phyloP scores from a whole-genome alignment of 108 stramenopile genomes.

The Aurantiochytrium sp. region DNA sequence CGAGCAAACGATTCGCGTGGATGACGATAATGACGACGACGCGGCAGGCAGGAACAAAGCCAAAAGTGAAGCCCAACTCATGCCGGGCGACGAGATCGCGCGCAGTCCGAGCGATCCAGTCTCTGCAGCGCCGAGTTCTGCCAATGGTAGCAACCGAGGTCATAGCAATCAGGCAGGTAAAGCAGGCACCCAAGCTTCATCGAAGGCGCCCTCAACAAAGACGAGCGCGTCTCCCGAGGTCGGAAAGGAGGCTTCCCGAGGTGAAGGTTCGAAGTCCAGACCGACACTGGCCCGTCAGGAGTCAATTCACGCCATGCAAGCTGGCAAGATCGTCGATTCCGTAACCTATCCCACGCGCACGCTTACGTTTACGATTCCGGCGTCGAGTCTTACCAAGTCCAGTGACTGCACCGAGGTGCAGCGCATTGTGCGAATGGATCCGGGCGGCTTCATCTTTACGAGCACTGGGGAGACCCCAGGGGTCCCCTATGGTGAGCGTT shows the following conservation, averaged over 20 bases:
- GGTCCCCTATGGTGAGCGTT: not conserved
- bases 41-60: no score
- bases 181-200: no score
- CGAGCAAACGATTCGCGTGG: no score
- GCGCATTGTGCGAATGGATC: not conserved
- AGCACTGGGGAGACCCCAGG: not conserved
- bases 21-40: no score
- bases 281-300: not conserved
- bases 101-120: no score
- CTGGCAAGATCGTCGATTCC: not conserved
- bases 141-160: no score
- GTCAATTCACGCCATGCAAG: not conserved
- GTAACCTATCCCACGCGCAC: not conserved
- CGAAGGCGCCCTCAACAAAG: no score
- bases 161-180: no score
- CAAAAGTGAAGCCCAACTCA: no score
- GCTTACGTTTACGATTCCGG: not conserved
- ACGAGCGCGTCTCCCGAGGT: not conserved
- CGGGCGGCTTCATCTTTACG: not conserved
- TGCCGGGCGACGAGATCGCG: no score
- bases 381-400: not conserved
- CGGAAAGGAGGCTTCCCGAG: not conserved
- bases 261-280: not conserved
- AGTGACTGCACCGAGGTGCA: not conserved
- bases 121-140: no score